Conservation (phyloP, 768 basidiomycete genomes). For the Panaeolus cyanescens region DNA sequence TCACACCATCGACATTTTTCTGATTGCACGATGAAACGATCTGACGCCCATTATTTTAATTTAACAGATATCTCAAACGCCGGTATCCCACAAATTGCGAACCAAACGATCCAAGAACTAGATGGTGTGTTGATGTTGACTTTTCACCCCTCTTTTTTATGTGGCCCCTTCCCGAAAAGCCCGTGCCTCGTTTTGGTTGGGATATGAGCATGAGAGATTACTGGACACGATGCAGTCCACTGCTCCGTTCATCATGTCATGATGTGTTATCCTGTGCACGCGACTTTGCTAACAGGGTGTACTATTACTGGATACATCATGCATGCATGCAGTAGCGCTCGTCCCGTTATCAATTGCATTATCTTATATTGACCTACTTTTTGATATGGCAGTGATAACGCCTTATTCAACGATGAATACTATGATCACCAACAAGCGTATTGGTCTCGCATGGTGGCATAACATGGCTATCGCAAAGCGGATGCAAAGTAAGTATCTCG, state of each 20-base stretch:
- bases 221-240: no score
- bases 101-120: conserved; percentile 23
- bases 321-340: neutral
- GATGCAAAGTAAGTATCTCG: conserved; percentile 21
- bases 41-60: neutral
- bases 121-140: conserved; percentile 18
- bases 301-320: neutral
- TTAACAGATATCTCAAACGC: conserved; percentile 23
- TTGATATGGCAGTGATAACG: conserved; percentile 17
- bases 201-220: no score
- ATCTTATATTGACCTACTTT: neutral
- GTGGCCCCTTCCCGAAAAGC: neutral
- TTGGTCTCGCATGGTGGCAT: conserved; percentile 24
- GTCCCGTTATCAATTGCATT: neutral
- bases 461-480: conserved; percentile 20
- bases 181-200: no score
- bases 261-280: no score
- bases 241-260: no score
- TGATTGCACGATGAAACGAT: no score
- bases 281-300: no score
- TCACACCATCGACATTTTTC: no score
- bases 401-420: conserved; percentile 25
- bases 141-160: neutral
- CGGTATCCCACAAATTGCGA: conserved; percentile 22
- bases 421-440: conserved; percentile 20